phyloP scores from a whole-genome alignment of 2,329 filamentous ascomycete genomes.

The Penicillium sp. region DNA sequence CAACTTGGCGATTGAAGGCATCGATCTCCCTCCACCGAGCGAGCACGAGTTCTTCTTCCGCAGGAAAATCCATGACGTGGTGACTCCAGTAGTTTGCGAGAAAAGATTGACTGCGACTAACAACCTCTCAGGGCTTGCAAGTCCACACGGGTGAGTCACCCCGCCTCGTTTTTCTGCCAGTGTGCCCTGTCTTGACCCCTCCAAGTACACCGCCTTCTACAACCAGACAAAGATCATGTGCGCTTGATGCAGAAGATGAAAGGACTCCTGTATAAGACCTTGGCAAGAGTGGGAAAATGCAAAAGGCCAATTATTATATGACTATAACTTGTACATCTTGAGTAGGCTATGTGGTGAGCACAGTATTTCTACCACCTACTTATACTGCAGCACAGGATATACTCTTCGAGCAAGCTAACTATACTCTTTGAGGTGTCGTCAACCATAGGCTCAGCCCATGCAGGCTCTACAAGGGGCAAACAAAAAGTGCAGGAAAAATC shows the following conservation, averaged over 20 bases:
- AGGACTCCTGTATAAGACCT: not conserved
- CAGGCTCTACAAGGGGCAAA: not conserved
- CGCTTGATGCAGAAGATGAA: not conserved
- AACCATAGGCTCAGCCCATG: not conserved
- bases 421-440: not conserved
- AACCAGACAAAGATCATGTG: not conserved
- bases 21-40: constrained; percentile 86
- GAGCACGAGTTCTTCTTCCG: constrained; percentile 83
- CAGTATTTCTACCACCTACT: too few relatives aligned
- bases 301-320: too few relatives aligned
- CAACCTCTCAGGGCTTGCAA: constrained; percentile 1
- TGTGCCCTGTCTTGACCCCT: constrained; percentile 13
- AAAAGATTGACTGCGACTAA: constrained; percentile 23
- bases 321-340: not conserved
- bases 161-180: constrained; percentile 21
- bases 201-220: constrained; percentile 14
- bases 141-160: constrained; percentile 21
- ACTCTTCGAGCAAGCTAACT: not conserved
- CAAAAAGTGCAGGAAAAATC: not conserved
- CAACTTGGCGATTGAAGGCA: constrained; percentile 83
- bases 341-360: too few relatives aligned
- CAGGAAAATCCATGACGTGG: constrained; percentile 86
- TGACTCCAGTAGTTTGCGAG: constrained; percentile 39
- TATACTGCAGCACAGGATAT: not conserved
- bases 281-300: not conserved